Percentiles rank a stretch among this genome's conserved stretches.
phyloP scores from a whole-genome alignment of 108 stramenopile genomes.

The Fragilariopsis cylindrus region DNA sequence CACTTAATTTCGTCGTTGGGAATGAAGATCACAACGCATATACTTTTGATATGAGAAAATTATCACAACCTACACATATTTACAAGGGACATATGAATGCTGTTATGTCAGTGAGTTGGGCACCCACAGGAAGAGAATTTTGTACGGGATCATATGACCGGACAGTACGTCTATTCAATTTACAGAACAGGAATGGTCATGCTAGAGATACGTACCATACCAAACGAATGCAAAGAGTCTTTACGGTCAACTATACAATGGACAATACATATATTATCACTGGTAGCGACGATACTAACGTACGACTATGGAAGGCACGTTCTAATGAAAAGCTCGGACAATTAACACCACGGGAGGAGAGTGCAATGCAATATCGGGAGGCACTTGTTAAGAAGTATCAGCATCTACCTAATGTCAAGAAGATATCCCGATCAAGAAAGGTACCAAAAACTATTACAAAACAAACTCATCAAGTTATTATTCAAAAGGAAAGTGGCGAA shows the following conservation, averaged over 20 bases:
- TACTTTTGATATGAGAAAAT: conserved; percentile 96
- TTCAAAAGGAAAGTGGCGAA: conserved; percentile 89
- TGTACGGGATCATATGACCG: conserved; percentile 94
- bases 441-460: conserved; percentile 95
- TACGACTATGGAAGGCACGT: conserved; percentile 96
- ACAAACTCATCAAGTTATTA: conserved; percentile 72
- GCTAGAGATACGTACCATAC: conserved; percentile 95
- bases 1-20: conserved; percentile 95
- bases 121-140: conserved; percentile 97
- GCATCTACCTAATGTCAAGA: conserved; percentile 92
- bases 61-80: conserved; percentile 81
- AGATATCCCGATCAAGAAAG: conserved; percentile 84
- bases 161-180: conserved; percentile 91
- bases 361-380: conserved; percentile 82
- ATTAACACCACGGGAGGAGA: conserved; percentile 82
- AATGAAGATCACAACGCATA: conserved; percentile 96
- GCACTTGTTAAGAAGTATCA: conserved; percentile 85
- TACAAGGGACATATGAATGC: conserved; percentile 98
- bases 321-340: conserved; percentile 92
- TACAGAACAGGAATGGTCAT: conserved; percentile 51
- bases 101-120: conserved; percentile 92
- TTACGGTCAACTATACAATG: conserved; percentile 90
- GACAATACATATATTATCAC: conserved; percentile 94
- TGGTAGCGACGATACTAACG: conserved; percentile 96
- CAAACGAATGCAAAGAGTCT: conserved; percentile 98